Percentiles rank a stretch among this genome's conserved stretches.
phyloP scores from a whole-genome alignment of 352 stramenopile genomes.

The Phytophthora pinifolia region DNA sequence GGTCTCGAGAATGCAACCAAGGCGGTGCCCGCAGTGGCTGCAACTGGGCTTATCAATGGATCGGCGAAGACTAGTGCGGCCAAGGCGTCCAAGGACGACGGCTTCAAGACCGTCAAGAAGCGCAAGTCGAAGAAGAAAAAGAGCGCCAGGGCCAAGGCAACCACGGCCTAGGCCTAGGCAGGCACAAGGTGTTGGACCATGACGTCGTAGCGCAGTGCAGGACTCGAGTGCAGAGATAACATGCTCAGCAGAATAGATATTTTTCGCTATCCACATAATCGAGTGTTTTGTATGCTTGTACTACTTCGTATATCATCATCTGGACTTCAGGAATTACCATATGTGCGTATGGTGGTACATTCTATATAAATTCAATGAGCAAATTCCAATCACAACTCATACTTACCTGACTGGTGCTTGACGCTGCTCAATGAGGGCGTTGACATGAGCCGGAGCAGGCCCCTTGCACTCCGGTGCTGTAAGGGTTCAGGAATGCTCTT shows the following conservation, averaged over 20 bases:
- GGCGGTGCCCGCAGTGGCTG: neutral
- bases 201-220: neutral
- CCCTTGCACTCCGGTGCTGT: conserved; percentile 86
- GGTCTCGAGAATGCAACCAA: conserved; percentile 10
- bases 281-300: too few species aligned
- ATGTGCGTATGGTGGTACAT: neutral
- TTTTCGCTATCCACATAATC: neutral
- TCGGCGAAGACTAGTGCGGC: neutral
- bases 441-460: conserved; percentile 88
- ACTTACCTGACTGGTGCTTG: conserved; percentile 88
- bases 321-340: neutral
- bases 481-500: conserved; percentile 86
- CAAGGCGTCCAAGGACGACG: conserved; percentile 16
- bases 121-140: conserved; percentile 31
- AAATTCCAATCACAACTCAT: conserved; percentile 37
- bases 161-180: conserved; percentile 2
- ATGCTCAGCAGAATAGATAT: neutral
- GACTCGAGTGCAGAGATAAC: neutral
- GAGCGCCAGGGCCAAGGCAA: conserved; percentile 17
- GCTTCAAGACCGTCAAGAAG: conserved; percentile 28
- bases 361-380: neutral
- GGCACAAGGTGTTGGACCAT: too few species aligned
- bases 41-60: conserved; percentile 4
- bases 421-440: conserved; percentile 77
- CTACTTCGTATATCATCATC: too few species aligned